Evolutionary conservation across 257 asterid genomes (phyloP).

Genomic region (Solanum medicagineum): DNA sequence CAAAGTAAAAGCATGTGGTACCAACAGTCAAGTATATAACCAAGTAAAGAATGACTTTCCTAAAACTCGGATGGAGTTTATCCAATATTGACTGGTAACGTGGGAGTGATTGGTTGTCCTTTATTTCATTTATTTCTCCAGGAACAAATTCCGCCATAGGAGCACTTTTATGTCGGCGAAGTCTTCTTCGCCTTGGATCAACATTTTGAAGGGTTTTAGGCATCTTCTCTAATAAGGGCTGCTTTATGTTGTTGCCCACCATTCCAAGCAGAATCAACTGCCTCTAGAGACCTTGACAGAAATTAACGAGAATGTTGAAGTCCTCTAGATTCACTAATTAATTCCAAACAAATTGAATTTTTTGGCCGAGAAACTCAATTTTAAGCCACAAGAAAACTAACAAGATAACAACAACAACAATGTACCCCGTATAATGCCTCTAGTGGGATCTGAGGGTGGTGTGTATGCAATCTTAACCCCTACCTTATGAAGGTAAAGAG

Average conservation of each 20-base stretch:
- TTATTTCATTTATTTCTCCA: conserved; percentile 23
- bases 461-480: neutral
- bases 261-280: neutral
- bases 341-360: neutral
- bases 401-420: neutral
- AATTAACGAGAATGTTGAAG: neutral
- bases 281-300: neutral
- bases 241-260: conserved; percentile 10
- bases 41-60: conserved; percentile 31
- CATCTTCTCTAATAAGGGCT: conserved; percentile 1
- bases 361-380: neutral
- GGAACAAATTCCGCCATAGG: conserved; percentile 46
- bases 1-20: conserved; percentile 55
- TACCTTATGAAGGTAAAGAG: neutral
- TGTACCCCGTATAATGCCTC: neutral
- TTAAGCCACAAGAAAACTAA: neutral
- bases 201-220: conserved; percentile 6
- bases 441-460: neutral
- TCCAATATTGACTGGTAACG: conserved; percentile 27
- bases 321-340: neutral
- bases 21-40: conserved; percentile 44
- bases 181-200: conserved; percentile 30
- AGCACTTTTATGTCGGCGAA: conserved; percentile 68
- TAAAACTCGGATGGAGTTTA: conserved; percentile 40
- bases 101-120: conserved; percentile 4